Evolutionary conservation across 129 eudicot genomes (phyloP).

Genomic region (Helichrysum umbraculigerum): DNA sequence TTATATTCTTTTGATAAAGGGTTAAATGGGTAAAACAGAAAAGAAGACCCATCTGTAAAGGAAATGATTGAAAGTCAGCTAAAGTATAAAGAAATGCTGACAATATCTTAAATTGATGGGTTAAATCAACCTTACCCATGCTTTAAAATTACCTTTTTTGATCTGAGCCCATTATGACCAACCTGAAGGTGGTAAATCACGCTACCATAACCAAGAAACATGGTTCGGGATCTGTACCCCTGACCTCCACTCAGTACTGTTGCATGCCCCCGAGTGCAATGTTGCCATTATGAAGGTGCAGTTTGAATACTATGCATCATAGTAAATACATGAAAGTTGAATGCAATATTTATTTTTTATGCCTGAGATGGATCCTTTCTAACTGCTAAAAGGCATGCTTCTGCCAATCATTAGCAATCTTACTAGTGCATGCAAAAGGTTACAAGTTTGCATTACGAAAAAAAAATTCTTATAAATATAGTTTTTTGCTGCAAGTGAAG

Average conservation of each 20-base stretch:
- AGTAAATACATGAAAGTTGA: not conserved
- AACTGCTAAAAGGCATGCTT: not conserved
- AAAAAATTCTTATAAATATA: not conserved
- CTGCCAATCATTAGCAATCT: not conserved
- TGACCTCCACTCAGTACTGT: not conserved
- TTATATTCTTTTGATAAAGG: not conserved
- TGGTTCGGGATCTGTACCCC: not conserved
- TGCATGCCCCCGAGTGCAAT: not conserved
- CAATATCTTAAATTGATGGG: not conserved
- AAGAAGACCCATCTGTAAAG: not conserved
- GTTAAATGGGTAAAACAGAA: not conserved
- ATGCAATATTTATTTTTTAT: too few relatives aligned
- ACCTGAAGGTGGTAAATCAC: not conserved
- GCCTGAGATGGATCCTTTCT: not conserved
- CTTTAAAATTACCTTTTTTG: not conserved
- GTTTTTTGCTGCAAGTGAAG: not conserved
- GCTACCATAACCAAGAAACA: not conserved
- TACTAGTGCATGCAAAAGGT: not conserved
- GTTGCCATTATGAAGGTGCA: not conserved
- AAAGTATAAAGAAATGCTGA: not conserved
- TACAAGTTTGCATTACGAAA: not conserved
- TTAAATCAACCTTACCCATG: not conserved
- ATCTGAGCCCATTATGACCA: not conserved
- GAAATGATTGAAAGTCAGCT: not conserved
- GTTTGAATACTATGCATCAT: too few relatives aligned